These are phyloP conservation scores for Lentinula boryana DNA, from an alignment of 768 basidiomycete species.

Conservation along the genomic window DNA sequence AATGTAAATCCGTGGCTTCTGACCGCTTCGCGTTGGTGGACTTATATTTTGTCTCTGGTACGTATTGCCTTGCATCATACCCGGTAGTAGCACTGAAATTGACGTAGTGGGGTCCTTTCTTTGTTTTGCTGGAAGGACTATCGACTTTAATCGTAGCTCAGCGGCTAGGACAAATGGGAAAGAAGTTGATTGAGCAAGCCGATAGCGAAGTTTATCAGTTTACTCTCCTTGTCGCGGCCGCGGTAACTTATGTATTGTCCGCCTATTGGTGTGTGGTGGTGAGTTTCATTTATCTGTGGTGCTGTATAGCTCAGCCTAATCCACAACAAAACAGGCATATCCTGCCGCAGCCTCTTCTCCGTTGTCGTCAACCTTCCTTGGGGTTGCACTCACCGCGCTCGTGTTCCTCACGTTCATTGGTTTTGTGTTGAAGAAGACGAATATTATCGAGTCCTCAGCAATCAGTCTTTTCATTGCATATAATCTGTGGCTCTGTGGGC, in stretches of 20 bases:
- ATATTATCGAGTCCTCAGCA: conserved; percentile 87
- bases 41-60: conserved; percentile 57
- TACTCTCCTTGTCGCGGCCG: conserved; percentile 66
- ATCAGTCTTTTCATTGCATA: conserved; percentile 86
- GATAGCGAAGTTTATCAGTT: conserved; percentile 76
- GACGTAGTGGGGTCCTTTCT: conserved; percentile 25
- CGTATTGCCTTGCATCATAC: conserved; percentile 36
- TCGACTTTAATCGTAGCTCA: conserved; percentile 81
- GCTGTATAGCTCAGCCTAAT: conserved; percentile 10
- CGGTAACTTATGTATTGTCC: conserved; percentile 73
- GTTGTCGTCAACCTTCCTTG: conserved; percentile 83
- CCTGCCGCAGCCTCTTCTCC: conserved; percentile 79
- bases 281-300: conserved; percentile 22
- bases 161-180: conserved; percentile 73
- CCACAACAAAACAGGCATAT: conserved; percentile 50
- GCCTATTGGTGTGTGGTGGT: conserved; percentile 86
- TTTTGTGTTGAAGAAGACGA: conserved; percentile 81
- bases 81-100: neutral
- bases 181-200: conserved; percentile 58
- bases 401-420: conserved; percentile 90
- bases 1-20: conserved; percentile 52
- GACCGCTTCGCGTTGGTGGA: conserved; percentile 66
- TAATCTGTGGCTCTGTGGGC: conserved; percentile 86
- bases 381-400: conserved; percentile 82
- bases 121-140: conserved; percentile 78